phyloP scores from a whole-genome alignment of 2,329 filamentous ascomycete species.

The Cordyceps militaris region DNA sequence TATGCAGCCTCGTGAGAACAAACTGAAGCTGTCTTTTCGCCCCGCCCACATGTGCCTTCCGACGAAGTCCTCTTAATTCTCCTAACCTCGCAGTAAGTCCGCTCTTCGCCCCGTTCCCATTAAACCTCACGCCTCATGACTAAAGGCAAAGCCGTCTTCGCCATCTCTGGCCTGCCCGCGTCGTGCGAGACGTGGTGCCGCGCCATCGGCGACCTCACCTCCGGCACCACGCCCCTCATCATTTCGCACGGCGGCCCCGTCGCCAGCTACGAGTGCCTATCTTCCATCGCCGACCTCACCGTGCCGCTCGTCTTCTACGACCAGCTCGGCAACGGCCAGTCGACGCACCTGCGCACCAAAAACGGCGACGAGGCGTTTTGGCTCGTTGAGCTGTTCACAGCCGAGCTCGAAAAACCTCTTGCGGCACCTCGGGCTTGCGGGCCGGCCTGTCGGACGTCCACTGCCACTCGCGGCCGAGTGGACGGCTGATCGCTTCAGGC shows the following conservation, averaged over 20 bases:
- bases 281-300: conserved; percentile 29
- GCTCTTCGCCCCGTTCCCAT: no score
- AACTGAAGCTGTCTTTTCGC: no score
- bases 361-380: conserved; percentile 36
- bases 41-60: no score
- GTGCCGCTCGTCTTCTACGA: conserved; percentile 45
- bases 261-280: conserved; percentile 36
- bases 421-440: conserved; percentile 30
- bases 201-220: background rate
- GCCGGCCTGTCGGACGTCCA: conserved; percentile 32
- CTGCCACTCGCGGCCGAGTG: conserved; percentile 39
- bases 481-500: conserved; percentile 22
- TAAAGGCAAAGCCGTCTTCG: background rate
- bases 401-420: conserved; percentile 44
- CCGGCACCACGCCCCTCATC: background rate
- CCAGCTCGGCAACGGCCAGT: conserved; percentile 43
- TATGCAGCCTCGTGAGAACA: no score
- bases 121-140: background rate
- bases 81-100: no score
- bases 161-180: background rate
- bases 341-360: conserved; percentile 40
- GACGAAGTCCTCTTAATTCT: no score
- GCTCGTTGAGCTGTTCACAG: conserved; percentile 38
- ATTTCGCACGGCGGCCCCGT: conserved; percentile 38
- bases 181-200: background rate